phyloP scores from a whole-genome alignment of 805 yeast species.

The Ogataea paradorogensis region DNA sequence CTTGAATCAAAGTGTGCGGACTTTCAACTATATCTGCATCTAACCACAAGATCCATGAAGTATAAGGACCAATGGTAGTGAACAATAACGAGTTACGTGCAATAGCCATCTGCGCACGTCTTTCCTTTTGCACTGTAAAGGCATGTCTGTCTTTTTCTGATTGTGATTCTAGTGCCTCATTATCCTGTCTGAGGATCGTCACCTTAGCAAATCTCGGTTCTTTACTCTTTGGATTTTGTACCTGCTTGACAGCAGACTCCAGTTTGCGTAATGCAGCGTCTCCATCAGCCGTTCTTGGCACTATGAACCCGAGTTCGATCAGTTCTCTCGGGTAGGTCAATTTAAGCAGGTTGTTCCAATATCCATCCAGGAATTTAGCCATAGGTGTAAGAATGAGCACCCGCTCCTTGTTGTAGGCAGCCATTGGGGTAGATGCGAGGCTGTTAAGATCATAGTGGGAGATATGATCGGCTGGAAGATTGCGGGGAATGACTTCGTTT shows the following conservation, averaged over 20 bases:
- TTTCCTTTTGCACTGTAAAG: constrained; percentile 75
- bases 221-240: constrained; percentile 58
- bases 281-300: constrained; percentile 81
- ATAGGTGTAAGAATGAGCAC: constrained; percentile 88
- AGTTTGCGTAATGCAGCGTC: constrained; percentile 70
- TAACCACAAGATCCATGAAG: constrained; percentile 95
- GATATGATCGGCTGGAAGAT: constrained; percentile 68
- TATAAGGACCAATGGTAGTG: constrained; percentile 83
- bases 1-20: constrained; percentile 80
- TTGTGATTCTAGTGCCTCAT: constrained; percentile 71
- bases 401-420: constrained; percentile 74
- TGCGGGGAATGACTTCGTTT: constrained; percentile 54
- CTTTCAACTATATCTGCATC: constrained; percentile 94
- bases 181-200: constrained; percentile 88
- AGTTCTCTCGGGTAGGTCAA: constrained; percentile 81
- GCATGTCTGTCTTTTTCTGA: constrained; percentile 90
- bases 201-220: constrained; percentile 74
- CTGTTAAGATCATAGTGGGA: constrained; percentile 82
- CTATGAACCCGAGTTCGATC: constrained; percentile 85
- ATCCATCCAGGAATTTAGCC: constrained; percentile 78
- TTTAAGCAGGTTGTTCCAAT: constrained; percentile 80
- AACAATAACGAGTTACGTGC: constrained; percentile 90
- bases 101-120: constrained; percentile 88
- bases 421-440: constrained; percentile 66
- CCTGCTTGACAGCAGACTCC: constrained; percentile 70